Evolutionary conservation across 495 filamentous ascomycete species (phyloP).

Genomic region (Xylaria nigripes): DNA sequence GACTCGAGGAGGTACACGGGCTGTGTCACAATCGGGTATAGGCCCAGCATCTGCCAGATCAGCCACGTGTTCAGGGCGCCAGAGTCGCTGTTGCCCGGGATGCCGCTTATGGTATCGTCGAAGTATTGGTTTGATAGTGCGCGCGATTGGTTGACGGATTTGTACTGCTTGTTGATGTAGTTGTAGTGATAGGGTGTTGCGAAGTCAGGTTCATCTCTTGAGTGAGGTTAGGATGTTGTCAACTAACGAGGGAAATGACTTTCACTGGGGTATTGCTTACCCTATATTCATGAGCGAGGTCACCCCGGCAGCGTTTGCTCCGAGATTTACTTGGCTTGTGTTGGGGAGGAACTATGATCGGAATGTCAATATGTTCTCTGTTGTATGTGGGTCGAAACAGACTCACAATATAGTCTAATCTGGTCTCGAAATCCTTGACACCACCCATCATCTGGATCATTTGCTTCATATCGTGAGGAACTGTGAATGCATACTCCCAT

Average conservation of each 20-base stretch:
- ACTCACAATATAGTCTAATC: slow-evolving; percentile 46
- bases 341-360: slow-evolving; percentile 39
- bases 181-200: slow-evolving; percentile 61
- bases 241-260: neutral
- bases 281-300: slow-evolving; percentile 5
- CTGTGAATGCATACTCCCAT: slow-evolving; percentile 60
- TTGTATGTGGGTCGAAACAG: no score
- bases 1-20: slow-evolving; percentile 52
- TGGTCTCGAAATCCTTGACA: slow-evolving; percentile 41
- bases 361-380: neutral
- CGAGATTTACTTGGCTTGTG: slow-evolving; percentile 22
- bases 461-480: slow-evolving; percentile 55
- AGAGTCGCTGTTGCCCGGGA: slow-evolving; percentile 59
- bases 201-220: slow-evolving; percentile 59
- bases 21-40: slow-evolving; percentile 55
- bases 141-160: slow-evolving; percentile 48
- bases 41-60: slow-evolving; percentile 57
- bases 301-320: slow-evolving; percentile 16
- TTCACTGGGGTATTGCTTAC: neutral
- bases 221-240: slow-evolving; percentile 39
- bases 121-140: slow-evolving; percentile 48
- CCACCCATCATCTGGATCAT: slow-evolving; percentile 54
- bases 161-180: slow-evolving; percentile 51
- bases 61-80: slow-evolving; percentile 60
- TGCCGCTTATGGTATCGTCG: slow-evolving; percentile 36